These are phyloP conservation scores for Nicotiana benthamiana DNA, from an alignment of 257 asterid species.

Conservation along the genomic window DNA sequence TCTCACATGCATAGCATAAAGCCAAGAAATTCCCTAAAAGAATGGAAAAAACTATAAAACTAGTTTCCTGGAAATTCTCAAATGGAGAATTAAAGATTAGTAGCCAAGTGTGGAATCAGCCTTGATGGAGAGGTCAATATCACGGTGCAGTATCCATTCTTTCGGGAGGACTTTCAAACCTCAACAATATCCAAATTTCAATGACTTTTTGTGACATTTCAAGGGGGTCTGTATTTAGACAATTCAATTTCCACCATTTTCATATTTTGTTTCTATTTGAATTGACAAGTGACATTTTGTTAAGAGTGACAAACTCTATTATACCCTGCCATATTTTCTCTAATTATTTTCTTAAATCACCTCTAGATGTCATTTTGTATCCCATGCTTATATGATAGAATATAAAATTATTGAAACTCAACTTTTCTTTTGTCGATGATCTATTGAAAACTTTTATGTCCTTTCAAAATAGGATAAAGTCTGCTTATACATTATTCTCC, in stretches of 20 bases:
- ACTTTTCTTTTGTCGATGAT: too few species aligned
- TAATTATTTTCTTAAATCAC: too few species aligned
- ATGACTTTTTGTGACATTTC: conserved; percentile 15
- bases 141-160: conserved; percentile 11
- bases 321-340: not conserved
- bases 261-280: not conserved
- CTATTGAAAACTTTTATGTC: too few species aligned
- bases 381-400: not conserved
- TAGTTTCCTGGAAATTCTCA: conserved; percentile 25
- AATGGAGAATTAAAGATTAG: not conserved
- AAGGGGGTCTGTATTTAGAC: conserved; percentile 40
- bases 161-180: conserved; percentile 21
- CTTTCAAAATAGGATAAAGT: too few species aligned
- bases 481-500: too few species aligned
- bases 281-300: not conserved
- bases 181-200: conserved; percentile 2
- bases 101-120: conserved; percentile 7
- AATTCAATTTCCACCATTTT: conserved; percentile 10
- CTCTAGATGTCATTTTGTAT: not conserved
- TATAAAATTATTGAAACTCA: too few species aligned
- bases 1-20: too few species aligned
- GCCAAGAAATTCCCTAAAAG: too few species aligned
- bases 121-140: conserved; percentile 19
- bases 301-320: not conserved
- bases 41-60: not conserved